Percentiles rank a stretch among this genome's conserved stretches.
These are phyloP conservation scores for Aspergillus homomorphus DNA, from an alignment of 495 filamentous ascomycete genomes.

Conservation along the genomic window DNA sequence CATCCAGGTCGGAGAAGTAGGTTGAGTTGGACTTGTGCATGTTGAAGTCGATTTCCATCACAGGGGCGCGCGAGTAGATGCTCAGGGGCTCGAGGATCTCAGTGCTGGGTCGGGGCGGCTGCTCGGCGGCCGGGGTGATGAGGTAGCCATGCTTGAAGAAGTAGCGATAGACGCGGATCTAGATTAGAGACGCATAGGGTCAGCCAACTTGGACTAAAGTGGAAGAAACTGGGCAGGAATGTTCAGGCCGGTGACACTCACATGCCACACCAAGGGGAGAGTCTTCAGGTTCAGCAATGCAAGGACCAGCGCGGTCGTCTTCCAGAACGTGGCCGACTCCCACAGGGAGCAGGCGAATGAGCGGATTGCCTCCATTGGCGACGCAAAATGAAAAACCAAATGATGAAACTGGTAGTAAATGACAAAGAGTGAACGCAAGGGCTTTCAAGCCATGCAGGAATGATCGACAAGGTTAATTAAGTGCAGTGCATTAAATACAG, in stretches of 20 bases:
- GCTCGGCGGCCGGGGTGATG: constrained; percentile 19
- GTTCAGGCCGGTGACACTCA: constrained; percentile 25
- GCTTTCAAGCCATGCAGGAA: not conserved
- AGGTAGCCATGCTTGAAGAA: constrained; percentile 26
- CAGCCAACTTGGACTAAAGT: not conserved
- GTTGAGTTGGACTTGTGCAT: constrained; percentile 82
- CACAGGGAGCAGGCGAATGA: constrained; percentile 12
- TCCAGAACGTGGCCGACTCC: constrained; percentile 35
- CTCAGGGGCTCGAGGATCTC: constrained; percentile 48
- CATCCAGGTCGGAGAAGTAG: constrained; percentile 80
- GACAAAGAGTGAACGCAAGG: not conserved
- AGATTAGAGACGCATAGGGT: not conserved
- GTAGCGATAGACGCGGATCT: constrained; percentile 26
- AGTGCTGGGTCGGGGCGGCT: constrained; percentile 14
- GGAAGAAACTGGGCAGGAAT: not conserved
- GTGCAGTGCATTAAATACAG: too few species aligned
- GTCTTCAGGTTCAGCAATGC: constrained; percentile 52
- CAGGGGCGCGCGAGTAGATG: constrained; percentile 42
- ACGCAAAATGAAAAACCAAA: constrained; percentile 5
- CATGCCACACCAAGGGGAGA: constrained; percentile 53
- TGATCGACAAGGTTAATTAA: not conserved
- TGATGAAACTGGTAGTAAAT: not conserved
- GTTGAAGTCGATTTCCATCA: constrained; percentile 78
- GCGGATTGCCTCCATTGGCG: constrained; percentile 15
- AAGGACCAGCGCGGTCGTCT: constrained; percentile 39